Conservation (phyloP, 345 rosid species). For the Combretum micranthum region DNA sequence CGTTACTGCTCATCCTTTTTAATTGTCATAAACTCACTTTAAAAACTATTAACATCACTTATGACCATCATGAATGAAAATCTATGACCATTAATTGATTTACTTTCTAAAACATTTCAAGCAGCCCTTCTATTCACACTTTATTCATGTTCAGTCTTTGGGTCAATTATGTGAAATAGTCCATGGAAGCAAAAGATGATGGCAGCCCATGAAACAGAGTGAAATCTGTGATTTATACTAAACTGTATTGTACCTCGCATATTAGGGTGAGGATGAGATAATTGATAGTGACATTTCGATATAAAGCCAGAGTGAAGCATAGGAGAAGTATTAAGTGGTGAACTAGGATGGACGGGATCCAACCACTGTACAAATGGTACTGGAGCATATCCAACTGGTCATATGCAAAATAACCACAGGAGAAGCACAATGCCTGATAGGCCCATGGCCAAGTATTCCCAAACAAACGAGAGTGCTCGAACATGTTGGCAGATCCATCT, state of each 20-base stretch:
- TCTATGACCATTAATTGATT: no score
- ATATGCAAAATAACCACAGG: constrained; percentile 92
- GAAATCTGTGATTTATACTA: background rate
- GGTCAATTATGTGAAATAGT: no score
- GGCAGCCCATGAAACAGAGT: no score
- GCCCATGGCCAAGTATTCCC: constrained; percentile 77
- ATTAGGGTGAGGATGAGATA: constrained; percentile 80
- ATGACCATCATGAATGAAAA: no score
- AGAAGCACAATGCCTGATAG: constrained; percentile 70
- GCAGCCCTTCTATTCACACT: no score
- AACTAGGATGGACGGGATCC: constrained; percentile 64
- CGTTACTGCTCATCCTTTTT: no score
- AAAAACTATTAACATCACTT: no score
- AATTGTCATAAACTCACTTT: no score
- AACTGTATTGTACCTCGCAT: constrained; percentile 56
- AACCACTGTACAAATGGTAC: constrained; percentile 64
- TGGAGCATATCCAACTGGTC: constrained; percentile 93
- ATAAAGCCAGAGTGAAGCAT: constrained; percentile 87
- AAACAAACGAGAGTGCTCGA: constrained; percentile 64
- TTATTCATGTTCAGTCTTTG: no score
- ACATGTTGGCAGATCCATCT: constrained; percentile 40
- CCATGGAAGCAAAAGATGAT: no score
- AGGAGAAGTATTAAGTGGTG: constrained; percentile 83
- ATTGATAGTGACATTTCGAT: constrained; percentile 74
- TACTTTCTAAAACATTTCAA: no score